These are phyloP conservation scores for Thelonectria olida DNA, from an alignment of 2,329 filamentous ascomycete genomes.

Conservation along the genomic window DNA sequence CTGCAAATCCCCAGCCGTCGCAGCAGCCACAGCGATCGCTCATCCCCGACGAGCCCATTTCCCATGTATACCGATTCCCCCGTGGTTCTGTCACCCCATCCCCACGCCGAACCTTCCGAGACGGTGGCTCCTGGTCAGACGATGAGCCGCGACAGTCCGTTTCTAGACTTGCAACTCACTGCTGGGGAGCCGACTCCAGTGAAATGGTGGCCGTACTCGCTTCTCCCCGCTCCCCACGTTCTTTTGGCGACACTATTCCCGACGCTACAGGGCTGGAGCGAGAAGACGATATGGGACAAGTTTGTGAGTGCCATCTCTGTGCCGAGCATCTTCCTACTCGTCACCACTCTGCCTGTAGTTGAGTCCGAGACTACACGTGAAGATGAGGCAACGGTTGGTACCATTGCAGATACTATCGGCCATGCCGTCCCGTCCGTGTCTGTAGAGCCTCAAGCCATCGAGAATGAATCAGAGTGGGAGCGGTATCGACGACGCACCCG, in stretches of 20 bases:
- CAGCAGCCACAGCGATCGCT: constrained; percentile 53
- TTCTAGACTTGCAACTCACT: constrained; percentile 53
- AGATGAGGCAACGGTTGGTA: constrained; percentile 38
- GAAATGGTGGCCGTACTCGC: constrained; percentile 82
- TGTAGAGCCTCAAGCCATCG: constrained; percentile 45
- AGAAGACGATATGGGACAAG: constrained; percentile 87
- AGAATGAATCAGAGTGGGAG: constrained; percentile 66
- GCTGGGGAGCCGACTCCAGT: constrained; percentile 58
- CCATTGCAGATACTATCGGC: constrained; percentile 43
- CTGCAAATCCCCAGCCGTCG: constrained; percentile 59
- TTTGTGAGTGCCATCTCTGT: constrained; percentile 82
- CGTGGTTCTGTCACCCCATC: constrained; percentile 52
- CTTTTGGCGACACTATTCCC: constrained; percentile 84
- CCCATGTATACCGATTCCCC: constrained; percentile 73
- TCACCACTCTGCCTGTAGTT: constrained; percentile 90
- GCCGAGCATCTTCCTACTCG: constrained; percentile 90
- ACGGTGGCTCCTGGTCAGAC: constrained; percentile 54
- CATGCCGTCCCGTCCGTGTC: constrained; percentile 48
- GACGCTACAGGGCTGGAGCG: constrained; percentile 81
- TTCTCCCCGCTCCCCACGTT: constrained; percentile 77
- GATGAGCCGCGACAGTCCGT: constrained; percentile 56
- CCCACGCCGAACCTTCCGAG: constrained; percentile 57
- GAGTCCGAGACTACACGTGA: constrained; percentile 74
- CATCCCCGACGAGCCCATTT: constrained; percentile 70
- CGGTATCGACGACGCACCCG: constrained; percentile 62